phyloP scores from a whole-genome alignment of 139 green algal genomes.

The Cymbomonas tetramitiformis region DNA sequence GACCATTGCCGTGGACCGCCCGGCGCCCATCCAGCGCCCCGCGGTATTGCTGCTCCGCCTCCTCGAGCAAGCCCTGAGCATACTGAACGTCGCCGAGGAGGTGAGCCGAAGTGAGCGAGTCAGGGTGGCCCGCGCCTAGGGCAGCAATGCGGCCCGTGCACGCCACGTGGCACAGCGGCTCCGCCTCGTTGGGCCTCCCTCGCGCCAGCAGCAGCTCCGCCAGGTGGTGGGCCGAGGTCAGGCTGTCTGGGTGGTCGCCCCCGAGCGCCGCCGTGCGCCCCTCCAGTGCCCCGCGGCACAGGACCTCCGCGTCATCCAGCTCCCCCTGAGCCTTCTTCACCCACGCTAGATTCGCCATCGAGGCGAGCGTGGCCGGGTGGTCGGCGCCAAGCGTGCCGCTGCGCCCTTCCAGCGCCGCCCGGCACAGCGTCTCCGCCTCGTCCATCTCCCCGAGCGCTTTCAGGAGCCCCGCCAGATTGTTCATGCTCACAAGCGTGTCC shows the following conservation, averaged over 20 bases:
- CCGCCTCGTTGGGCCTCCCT: neutral
- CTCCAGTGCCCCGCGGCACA: slow-evolving; percentile 1
- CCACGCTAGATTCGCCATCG: too few species aligned
- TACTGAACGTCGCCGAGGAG: slow-evolving; percentile 8
- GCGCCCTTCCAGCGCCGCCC: too few species aligned
- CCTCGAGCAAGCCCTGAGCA: neutral
- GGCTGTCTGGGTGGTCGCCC: neutral
- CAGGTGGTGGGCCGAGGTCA: neutral
- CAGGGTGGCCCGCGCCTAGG: neutral
- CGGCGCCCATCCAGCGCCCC: neutral
- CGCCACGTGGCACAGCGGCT: slow-evolving; percentile 3
- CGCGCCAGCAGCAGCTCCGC: neutral
- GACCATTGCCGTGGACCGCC: neutral
- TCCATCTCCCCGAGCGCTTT: too few species aligned
- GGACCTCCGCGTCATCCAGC: too few species aligned
- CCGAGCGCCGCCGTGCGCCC: neutral
- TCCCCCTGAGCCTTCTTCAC: too few species aligned
- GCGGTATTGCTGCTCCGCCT: slow-evolving; percentile 5
- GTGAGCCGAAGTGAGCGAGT: slow-evolving; percentile 9
- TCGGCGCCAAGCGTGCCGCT: too few species aligned
- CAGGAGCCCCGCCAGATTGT: too few species aligned
- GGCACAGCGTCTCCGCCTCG: too few species aligned
- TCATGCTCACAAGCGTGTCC: too few species aligned
- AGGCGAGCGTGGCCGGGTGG: too few species aligned
- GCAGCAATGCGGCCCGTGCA: neutral